These are phyloP conservation scores for Akanthomyces lecanii DNA, from an alignment of 2,329 filamentous ascomycete species.

Conservation along the genomic window DNA sequence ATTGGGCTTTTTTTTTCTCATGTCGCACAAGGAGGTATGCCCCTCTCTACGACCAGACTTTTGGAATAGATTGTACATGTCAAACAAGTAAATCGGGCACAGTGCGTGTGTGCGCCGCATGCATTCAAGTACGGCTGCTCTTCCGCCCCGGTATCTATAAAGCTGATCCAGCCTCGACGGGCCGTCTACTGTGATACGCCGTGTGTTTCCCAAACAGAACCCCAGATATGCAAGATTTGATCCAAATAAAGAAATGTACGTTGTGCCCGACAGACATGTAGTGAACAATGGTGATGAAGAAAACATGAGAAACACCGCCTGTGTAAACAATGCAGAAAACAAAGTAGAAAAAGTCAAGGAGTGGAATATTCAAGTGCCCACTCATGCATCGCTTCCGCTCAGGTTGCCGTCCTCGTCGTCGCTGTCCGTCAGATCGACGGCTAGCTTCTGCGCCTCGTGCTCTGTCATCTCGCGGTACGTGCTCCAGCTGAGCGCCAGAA, in stretches of 20 bases:
- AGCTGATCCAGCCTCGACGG: constrained; percentile 5
- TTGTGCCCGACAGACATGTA: not conserved
- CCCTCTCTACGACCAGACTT: not conserved
- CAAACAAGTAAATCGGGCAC: not conserved
- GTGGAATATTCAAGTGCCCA: not conserved
- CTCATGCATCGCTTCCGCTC: constrained; percentile 27
- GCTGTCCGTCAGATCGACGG: constrained; percentile 43
- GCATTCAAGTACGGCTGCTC: not conserved
- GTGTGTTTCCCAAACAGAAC: not conserved
- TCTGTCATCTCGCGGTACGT: constrained; percentile 92
- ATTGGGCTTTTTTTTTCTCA: not conserved
- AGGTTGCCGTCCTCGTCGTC: constrained; percentile 42
- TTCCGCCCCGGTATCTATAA: not conserved
- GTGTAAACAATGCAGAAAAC: not conserved
- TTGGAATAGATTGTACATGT: not conserved
- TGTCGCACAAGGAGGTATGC: not conserved
- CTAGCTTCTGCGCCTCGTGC: constrained; percentile 60
- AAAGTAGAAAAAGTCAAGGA: not conserved
- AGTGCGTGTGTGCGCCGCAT: not conserved
- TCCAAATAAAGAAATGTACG: not conserved
- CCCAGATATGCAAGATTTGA: constrained; percentile 11
- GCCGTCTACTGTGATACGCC: constrained; percentile 16
- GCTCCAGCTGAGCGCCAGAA: constrained; percentile 81
- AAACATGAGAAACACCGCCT: not conserved
- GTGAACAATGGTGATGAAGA: not conserved